Evolutionary conservation across 495 filamentous ascomycete species (phyloP).

Genomic region (Penicillium fimorum): DNA sequence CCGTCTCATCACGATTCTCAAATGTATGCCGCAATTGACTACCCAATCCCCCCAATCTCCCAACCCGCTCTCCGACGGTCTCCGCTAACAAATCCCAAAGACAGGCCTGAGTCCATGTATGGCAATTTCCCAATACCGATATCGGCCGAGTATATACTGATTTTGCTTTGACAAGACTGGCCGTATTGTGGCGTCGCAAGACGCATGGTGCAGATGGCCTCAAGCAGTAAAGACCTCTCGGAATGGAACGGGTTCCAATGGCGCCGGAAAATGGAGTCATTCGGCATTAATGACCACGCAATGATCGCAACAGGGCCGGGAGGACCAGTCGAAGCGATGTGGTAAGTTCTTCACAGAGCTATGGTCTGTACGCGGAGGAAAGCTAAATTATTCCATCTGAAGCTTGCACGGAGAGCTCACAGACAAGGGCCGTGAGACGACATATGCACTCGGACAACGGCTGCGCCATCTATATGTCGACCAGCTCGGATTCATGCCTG

Average conservation of each 20-base stretch:
- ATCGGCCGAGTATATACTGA: conserved; percentile 10
- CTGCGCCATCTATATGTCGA: conserved; percentile 84
- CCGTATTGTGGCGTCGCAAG: conserved; percentile 82
- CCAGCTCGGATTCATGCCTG: conserved; percentile 80
- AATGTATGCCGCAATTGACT: conserved; percentile 53
- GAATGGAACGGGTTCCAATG: conserved; percentile 71
- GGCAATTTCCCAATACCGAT: conserved; percentile 8
- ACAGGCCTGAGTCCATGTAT: conserved; percentile 74
- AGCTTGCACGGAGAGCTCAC: conserved; percentile 84
- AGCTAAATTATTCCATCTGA: conserved; percentile 3
- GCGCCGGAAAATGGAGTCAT: conserved; percentile 76
- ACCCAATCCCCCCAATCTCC: neutral
- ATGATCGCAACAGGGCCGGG: conserved; percentile 63
- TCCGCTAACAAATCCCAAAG: conserved; percentile 38
- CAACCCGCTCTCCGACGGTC: conserved; percentile 9
- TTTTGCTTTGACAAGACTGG: conserved; percentile 59
- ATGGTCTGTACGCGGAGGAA: neutral
- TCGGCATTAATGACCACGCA: conserved; percentile 69
- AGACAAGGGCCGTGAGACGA: conserved; percentile 80
- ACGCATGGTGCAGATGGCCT: conserved; percentile 67
- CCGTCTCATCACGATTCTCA: conserved; percentile 81
- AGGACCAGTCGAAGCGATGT: conserved; percentile 73
- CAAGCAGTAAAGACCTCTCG: conserved; percentile 55
- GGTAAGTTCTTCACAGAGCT: conserved; percentile 38
- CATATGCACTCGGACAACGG: conserved; percentile 73